Base-by-base conservation (phyloP, 2,329 filamentous ascomycete genomes). In the Mycogone perniciosa region DNA sequence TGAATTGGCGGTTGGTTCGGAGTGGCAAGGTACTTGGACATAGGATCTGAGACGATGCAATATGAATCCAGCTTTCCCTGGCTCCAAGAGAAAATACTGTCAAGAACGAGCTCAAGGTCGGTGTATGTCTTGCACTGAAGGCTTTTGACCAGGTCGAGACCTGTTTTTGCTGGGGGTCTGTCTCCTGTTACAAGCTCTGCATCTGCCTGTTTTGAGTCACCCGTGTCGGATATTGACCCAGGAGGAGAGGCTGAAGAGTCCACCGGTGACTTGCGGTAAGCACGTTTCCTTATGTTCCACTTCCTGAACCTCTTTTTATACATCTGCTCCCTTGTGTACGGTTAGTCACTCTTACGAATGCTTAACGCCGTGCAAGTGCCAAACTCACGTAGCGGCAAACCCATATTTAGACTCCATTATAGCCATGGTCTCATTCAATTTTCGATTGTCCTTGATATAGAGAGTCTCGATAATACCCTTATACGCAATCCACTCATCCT, bases 291-390 rank as follows among this genome's bases (percentile, higher is more conserved):
- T 26, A 70, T 53, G 45, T 67, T 65, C 67, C 67, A 70, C 54
- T 68, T 70, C 56, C 65, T 67, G 41, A 70, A 56, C 31, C 67
- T 61, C 54, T 70, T 70, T 51, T 70, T 70, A 48, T 68, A 70
- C 66, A 69, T 70, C 59, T 70, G 66, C 50, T 68, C 65, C 48
- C 67, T 70, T 45, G 31, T 37, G 37, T 9, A 6, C 37, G 26
- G 20, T 29, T 30, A 51, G 44, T 13, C 9, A 39, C 9, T 20
- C 20, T 20, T 20, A 20, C 20, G 20, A 31, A 43, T 27, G 27
- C 38, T 44, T 30, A 48, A 38, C 35, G 31, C 29, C 46, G 27
- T 20, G 20, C 40, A 42, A 51, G 49, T 43, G 20, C n/a, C 27
- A 35, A 48, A 66, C 67, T 66, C 57, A 69, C 67, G 67, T 68